phyloP scores from a whole-genome alignment of 202 grass and related monocot genomes.

The Panicum virgatum region DNA sequence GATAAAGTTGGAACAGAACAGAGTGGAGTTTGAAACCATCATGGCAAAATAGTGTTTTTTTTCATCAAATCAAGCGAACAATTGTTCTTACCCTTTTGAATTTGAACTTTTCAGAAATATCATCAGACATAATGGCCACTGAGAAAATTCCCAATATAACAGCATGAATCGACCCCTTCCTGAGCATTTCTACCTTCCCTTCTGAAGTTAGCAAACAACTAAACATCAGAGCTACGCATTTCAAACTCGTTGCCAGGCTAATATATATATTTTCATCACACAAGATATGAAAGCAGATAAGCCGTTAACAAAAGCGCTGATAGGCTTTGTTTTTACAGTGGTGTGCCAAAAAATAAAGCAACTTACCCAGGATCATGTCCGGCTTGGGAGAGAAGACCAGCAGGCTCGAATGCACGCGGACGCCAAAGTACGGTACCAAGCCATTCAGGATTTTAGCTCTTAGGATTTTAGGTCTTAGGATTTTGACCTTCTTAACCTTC shows the following conservation, averaged over 20 bases:
- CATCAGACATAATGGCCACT: slow-evolving; percentile 72
- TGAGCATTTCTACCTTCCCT: slow-evolving; percentile 85
- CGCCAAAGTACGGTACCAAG: slow-evolving; percentile 67
- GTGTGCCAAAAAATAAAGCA: background rate
- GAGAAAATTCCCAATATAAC: slow-evolving; percentile 82
- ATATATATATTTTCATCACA: background rate
- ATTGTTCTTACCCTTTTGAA: slow-evolving; percentile 57
- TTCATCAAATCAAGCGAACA: slow-evolving; percentile 24
- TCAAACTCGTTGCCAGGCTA: background rate
- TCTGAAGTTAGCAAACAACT: slow-evolving; percentile 47
- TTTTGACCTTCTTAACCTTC: background rate
- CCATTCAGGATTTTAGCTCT: slow-evolving; percentile 67
- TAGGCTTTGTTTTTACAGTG: slow-evolving; percentile 3
- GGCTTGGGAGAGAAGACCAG: slow-evolving; percentile 82
- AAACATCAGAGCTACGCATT: slow-evolving; percentile 41
- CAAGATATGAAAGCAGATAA: background rate
- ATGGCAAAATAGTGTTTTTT: slow-evolving; percentile 1
- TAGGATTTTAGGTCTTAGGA: background rate
- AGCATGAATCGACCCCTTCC: slow-evolving; percentile 85
- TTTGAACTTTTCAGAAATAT: slow-evolving; percentile 67
- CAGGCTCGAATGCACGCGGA: slow-evolving; percentile 49
- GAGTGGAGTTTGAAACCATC: background rate
- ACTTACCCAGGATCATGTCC: slow-evolving; percentile 69
- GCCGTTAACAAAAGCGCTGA: slow-evolving; percentile 3
- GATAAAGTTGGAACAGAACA: slow-evolving; percentile 23